Base-by-base conservation (phyloP, 176 grass and related monocot genomes). In the Cocos nucifera region DNA sequence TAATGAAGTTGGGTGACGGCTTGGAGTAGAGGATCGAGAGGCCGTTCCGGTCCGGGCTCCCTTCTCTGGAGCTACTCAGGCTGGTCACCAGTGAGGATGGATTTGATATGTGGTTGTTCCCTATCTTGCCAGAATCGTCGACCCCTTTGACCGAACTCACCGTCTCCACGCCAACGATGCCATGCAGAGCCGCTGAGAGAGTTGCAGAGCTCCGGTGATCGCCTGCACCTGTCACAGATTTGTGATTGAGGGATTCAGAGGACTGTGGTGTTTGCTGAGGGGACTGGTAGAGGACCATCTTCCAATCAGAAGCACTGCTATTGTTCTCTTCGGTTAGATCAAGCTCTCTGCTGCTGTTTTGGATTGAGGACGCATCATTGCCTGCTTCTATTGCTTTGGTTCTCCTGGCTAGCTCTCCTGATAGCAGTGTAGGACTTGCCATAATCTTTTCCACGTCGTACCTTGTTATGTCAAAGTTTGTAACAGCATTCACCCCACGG, bases 391-490 rank as follows among this genome's bases (percentile, higher is more conserved):
- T 76, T 10, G 58, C 61, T 71, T 83, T 88, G 12, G 78, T 65
- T 73, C 69, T 98, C 2, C 72, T 80, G 5, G 84, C 93, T n/a
- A 73, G 81, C 23, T 92, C 81, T 54, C 65, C 80, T 4, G 93
- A 78, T 8, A 98, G 71, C 4, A 98, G 81, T 10, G 77, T 73
- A 67, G 57, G 85, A 50, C 84, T 98, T 15, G 78, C 85, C 85
- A 92, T 77, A 59, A 98, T 98, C 67, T 73, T 86, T 39, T 89
- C 81, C 0, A 88, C 84, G 10, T 92, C 76, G 3, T 98, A 98
- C 32, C 87, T 81, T 2, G 79, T 83, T 58, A 98, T 89, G 49
- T 92, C 88, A 19, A 98, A 98, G 82, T 98, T 98, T 0, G 93
- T 98, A 56, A 98, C 93, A 0, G 93, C 93, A 62, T 75, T 98